Base-by-base conservation (phyloP, 2,329 filamentous ascomycete species). In the Pseudogymnoascus sp. region DNA sequence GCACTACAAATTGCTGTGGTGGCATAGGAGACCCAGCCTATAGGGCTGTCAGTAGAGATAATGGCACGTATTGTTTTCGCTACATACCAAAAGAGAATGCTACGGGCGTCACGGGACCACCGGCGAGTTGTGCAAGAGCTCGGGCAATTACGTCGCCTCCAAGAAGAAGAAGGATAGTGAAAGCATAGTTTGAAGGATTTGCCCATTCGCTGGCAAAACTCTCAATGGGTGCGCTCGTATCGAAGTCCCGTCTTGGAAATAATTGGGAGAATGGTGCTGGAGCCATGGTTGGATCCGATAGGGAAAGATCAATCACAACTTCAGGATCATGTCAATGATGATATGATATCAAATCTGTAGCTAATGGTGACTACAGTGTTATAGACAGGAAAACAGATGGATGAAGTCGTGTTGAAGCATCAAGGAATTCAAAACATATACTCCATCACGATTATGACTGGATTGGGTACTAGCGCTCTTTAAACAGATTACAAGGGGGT, bases 161-260 rank as follows among this genome's bases (percentile, higher is more conserved):
- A 23, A 76, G 66, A 21, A 76, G 66, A 8, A 77, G 70, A 3
- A 76, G 69, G 4, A 76, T 66, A 28, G 68, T 67, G 59, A 75
- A 71, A 67, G 76, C 62, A 42, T 68, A 67, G 12, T 31, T 38
- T 8, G 67, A 66, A 25, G 50, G 50, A n/a, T 56, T 56, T 56
- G 50, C 8, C 59, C 59, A 47, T 47, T 61, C 50, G n/a, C 3
- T 18, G 50, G 50, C 50, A 18, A 56, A 56, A 25, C n/a, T 18
- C 7, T 8, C 50, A 11, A n/a, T 33, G 28, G 50, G 50, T 18
- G 50, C 50, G 50, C 10, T 33, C 2, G 50, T 5, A 33, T 56
- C 50, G 28, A 56, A 56, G 5, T 56, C 28, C n/a, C 50, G 25
- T 14, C 50, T 56, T 33, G 50, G 50, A 33, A 56, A 33, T 33